A percentile compares a stretch with the other conserved stretches of the same genome.
These are phyloP conservation scores for Globisporangium uncinulatum DNA, from an alignment of 352 stramenopile genomes.

Conservation along the genomic window DNA sequence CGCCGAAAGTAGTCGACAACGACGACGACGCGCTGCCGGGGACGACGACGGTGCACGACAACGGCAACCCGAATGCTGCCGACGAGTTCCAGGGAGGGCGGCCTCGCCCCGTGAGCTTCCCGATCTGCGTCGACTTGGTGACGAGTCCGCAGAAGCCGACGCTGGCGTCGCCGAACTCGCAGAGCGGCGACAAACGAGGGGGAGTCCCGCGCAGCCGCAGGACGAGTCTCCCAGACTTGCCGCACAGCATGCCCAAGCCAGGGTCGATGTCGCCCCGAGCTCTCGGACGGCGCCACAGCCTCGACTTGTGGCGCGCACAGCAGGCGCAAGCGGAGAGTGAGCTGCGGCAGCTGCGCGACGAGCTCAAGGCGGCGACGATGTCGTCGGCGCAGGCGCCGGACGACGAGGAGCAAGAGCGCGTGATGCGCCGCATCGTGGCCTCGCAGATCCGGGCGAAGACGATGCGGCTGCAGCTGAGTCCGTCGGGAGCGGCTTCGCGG, in stretches of 20 bases:
- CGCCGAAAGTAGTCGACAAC: conserved; percentile 6
- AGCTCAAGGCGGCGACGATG: conserved; percentile 45
- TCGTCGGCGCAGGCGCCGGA: conserved; percentile 25
- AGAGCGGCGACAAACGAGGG: conserved; percentile 1
- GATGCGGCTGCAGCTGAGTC: conserved; percentile 43
- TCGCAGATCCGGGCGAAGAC: conserved; percentile 60
- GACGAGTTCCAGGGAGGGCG: conserved; percentile 11
- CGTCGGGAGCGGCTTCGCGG: conserved; percentile 1
- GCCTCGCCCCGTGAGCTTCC: conserved; percentile 8
- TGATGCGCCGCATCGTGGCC: conserved; percentile 60
- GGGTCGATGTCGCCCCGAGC: conserved; percentile 20
- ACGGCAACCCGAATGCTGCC: conserved; percentile 33
- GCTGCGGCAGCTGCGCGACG: conserved; percentile 36
- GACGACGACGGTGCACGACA: conserved; percentile 14
- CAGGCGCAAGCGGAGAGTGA: conserved; percentile 38
- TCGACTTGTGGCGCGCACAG: conserved; percentile 44
- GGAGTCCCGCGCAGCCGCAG: conserved; percentile 1
- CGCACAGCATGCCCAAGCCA: not conserved
- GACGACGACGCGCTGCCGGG: not conserved
- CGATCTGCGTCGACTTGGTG: conserved; percentile 22
- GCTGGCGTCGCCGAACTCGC: conserved; percentile 31
- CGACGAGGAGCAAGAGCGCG: conserved; percentile 47
- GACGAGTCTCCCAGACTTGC: conserved; percentile 16
- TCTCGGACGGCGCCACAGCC: conserved; percentile 38
- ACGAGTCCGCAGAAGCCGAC: conserved; percentile 26